Evolutionary conservation across 352 stramenopile genomes (phyloP).

Genomic region (Phytophthora colocasiae): DNA sequence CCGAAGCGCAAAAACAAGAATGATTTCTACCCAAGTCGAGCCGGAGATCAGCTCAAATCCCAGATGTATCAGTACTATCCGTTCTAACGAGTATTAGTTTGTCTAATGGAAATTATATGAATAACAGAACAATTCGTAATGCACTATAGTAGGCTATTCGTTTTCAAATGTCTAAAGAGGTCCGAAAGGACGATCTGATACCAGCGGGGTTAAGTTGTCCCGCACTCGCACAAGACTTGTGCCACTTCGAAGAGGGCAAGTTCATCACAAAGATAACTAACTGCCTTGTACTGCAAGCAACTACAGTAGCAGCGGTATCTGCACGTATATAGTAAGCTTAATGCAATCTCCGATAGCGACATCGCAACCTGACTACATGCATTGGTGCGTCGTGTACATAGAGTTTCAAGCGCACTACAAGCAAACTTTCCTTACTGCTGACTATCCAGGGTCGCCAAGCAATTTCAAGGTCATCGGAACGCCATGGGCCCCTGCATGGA

Average conservation of each 20-base stretch:
- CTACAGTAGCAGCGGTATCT: too few species aligned
- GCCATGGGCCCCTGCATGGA: conserved; percentile 41
- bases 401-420: conserved; percentile 1
- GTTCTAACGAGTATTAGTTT: too few species aligned
- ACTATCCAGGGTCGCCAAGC: conserved; percentile 15
- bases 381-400: conserved; percentile 13
- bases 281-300: too few species aligned
- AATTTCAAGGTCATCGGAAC: conserved; percentile 4
- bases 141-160: too few species aligned
- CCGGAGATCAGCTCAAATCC: conserved; percentile 17
- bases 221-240: not conserved
- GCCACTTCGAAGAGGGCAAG: not conserved
- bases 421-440: conserved; percentile 5
- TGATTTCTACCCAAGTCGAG: conserved; percentile 23
- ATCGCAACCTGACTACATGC: not conserved
- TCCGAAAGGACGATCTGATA: conserved; percentile 1
- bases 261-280: not conserved
- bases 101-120: too few species aligned
- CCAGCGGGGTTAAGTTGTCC: not conserved
- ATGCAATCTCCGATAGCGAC: not conserved
- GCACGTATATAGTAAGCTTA: too few species aligned
- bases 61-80: conserved; percentile 13
- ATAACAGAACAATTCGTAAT: too few species aligned
- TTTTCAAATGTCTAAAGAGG: not conserved
- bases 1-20: conserved; percentile 21